These are phyloP conservation scores for Pyricularia sp. DNA, from an alignment of 2,329 filamentous ascomycete genomes.

Conservation along the genomic window DNA sequence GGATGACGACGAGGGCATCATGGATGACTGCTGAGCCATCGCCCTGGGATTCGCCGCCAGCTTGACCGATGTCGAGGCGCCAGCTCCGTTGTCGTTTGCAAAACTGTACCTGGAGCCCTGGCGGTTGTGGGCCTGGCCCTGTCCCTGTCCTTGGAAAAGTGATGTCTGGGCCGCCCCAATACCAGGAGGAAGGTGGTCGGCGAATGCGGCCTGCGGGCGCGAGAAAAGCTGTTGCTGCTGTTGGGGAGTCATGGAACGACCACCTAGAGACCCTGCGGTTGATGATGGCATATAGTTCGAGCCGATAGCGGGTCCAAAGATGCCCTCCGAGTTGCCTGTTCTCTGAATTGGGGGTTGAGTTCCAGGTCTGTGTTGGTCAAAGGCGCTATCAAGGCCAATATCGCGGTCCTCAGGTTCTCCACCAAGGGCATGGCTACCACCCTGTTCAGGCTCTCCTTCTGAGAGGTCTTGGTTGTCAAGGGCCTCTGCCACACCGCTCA, in stretches of 20 bases:
- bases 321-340: slow-evolving; percentile 34
- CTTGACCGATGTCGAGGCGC: slow-evolving; percentile 58
- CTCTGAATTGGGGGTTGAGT: slow-evolving; percentile 74
- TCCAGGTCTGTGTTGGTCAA: slow-evolving; percentile 52
- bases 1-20: slow-evolving; percentile 60
- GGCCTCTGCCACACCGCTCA: neutral
- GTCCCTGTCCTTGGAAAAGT: slow-evolving; percentile 43
- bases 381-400: slow-evolving; percentile 35
- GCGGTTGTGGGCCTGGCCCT: slow-evolving; percentile 60
- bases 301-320: slow-evolving; percentile 43
- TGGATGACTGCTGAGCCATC: slow-evolving; percentile 79
- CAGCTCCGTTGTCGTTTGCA: slow-evolving; percentile 57
- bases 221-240: slow-evolving; percentile 58
- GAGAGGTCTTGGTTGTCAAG: slow-evolving; percentile 37
- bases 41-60: slow-evolving; percentile 69
- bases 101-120: slow-evolving; percentile 86
- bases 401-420: slow-evolving; percentile 85
- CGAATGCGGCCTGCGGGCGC: slow-evolving; percentile 38
- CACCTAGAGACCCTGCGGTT: slow-evolving; percentile 50
- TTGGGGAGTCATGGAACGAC: slow-evolving; percentile 69
- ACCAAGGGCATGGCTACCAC: slow-evolving; percentile 76
- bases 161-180: slow-evolving; percentile 41
- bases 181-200: slow-evolving; percentile 37
- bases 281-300: slow-evolving; percentile 39
- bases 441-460: slow-evolving; percentile 73